Conservation (phyloP, 176 grass and related monocot species). For the Bothriochloa decipiens region DNA sequence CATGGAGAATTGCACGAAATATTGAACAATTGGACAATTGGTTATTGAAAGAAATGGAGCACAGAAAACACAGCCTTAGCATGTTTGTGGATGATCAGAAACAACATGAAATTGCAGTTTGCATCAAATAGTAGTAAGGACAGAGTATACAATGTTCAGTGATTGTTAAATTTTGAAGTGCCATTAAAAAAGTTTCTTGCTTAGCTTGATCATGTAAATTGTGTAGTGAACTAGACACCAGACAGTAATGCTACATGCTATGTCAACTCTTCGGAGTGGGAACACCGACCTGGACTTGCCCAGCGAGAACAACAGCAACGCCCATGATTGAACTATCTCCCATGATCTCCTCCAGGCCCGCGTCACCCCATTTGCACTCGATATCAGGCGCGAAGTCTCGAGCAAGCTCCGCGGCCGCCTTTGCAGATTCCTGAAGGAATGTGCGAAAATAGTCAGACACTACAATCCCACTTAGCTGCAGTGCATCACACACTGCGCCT, state of each 20-base stretch:
- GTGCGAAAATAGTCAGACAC: constrained; percentile 6
- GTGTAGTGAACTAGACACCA: neutral
- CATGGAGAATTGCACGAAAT: neutral
- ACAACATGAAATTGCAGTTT: neutral
- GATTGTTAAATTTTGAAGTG: neutral
- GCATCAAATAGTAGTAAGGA: neutral
- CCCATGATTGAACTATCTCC: constrained; percentile 65
- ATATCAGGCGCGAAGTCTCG: constrained; percentile 75
- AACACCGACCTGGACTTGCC: constrained; percentile 81
- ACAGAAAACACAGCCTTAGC: neutral
- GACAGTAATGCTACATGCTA: neutral
- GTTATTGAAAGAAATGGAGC: neutral
- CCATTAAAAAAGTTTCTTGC: neutral
- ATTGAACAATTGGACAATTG: neutral
- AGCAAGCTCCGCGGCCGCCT: constrained; percentile 70
- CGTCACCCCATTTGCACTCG: constrained; percentile 87
- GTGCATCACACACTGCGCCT: neutral
- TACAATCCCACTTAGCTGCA: neutral
- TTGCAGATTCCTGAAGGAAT: constrained; percentile 68
- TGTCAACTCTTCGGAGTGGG: neutral
- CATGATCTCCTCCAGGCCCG: constrained; percentile 86
- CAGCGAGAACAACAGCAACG: constrained; percentile 84
- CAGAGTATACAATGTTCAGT: neutral
- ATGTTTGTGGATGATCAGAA: neutral
- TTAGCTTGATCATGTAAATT: neutral